Evolutionary conservation across 345 rosid species (phyloP), one percentile per base, ranked within the genome.

Genomic region (Dipteronia dyeriana): DNA sequence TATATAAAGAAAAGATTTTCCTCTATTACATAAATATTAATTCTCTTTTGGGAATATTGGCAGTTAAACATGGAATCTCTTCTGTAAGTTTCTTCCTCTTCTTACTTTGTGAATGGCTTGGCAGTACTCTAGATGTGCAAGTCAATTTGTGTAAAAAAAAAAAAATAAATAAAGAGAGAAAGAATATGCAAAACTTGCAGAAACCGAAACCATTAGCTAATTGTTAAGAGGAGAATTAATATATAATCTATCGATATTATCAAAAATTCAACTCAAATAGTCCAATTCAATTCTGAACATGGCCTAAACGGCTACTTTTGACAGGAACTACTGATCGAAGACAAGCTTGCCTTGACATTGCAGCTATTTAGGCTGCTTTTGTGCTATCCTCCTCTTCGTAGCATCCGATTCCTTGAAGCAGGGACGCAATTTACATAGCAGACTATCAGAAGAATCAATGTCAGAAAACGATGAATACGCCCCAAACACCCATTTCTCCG

Each of bases 391-490:
- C 74, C 13, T 54, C 69, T 38, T 80, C 1, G 77, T 5, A 53
- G 57, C 56, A 23, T 39, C 29, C 63, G 59, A 76, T 66, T 26
- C 29, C 74, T 53, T 26, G 16, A 26, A 29, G 63, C 45, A 62
- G 22, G 45, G 14, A 53, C 17, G 81, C 25, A 70, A 20, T 74
- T 66, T 79, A 25, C 45, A 17, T 0, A 78, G 65, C 53, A 68
- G 10, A 43, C 70, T 77, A 71, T 88, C 90, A 0, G 74, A 79
- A 80, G 74, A 79, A 80, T 90, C 96, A 64, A 88, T 88, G 75
- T 91, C 96, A 0, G 97, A 93, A 79, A 91, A 93, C 1, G 97
- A 91, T 3, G 97, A 93, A 80, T 91, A 93, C 1, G 83, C 84
- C 0, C 87, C 91, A 38, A 54, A 84, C 51, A 83, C 79, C 73